Evolutionary conservation across 495 filamentous ascomycete species (phyloP), one percentile per base, ranked within the genome.

Genomic region (Xylaria telfairii): DNA sequence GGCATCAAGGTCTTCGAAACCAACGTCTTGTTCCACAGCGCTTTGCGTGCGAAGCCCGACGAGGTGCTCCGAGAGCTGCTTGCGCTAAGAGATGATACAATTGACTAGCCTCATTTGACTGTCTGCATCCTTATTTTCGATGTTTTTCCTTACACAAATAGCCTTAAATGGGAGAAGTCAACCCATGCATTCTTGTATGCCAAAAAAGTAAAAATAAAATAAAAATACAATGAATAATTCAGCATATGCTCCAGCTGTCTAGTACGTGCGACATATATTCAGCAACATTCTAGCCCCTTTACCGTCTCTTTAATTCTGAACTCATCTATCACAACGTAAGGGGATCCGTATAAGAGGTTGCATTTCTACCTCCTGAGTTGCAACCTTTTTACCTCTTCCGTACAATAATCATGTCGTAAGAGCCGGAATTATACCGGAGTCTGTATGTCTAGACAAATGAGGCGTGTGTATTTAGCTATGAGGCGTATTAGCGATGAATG

Each of bases 1-100:
- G 90, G 90, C 0, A 91, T 87, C 73, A 93, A 94, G 81, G 90
- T 90, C 53, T 93, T 90, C 71, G 88, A 96, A 75, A 97, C 94
- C 68, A 98, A 97, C 77, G 82, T 83, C 21, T 86, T 97, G 85
- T 94, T 95, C 72, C 95, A 98, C 77, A 90, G 97, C 73, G 96
- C 91, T 0, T 70, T 97, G 30, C 83, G 93, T 53, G 84, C 83
- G 59, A 92, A 87, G 79, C 85, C 89, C 37, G 92, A 93, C 41
- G 92, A 95, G 65, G 84, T 97, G 6, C 83, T 95, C 75, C 86
- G 84, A 64, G 85, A 89, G 70, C 78, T 95, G 28, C 94, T 94
- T 75, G 86, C 84, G 67, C 75, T 96, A 77, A 84, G 90, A 68
- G 90, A 93, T 74, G 93, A 94, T 69, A 86, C 84, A 24, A 85